phyloP scores from a whole-genome alignment of 106 monocot genomes.

The Phalaenopsis aphrodite region DNA sequence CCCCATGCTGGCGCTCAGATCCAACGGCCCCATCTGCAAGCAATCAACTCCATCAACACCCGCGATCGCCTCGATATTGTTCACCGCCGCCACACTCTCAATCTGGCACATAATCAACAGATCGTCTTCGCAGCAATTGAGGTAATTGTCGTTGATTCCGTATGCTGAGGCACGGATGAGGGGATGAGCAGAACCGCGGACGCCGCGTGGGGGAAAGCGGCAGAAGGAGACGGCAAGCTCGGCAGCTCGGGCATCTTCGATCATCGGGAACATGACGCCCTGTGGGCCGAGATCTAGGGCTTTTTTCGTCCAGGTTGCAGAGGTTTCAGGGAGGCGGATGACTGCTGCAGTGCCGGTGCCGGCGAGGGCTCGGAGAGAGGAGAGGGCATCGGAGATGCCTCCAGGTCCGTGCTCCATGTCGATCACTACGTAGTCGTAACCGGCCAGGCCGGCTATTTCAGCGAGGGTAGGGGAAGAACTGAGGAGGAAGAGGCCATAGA shows the following conservation, averaged over 20 bases:
- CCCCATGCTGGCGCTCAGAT: conserved; percentile 83
- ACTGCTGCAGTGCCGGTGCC: conserved; percentile 50
- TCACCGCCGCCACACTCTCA: conserved; percentile 32
- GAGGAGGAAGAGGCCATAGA: conserved; percentile 88
- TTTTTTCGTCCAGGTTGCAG: conserved; percentile 71
- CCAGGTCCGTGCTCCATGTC: conserved; percentile 91
- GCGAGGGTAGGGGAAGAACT: conserved; percentile 76
- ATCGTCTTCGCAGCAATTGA: conserved; percentile 62
- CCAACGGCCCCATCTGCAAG: conserved; percentile 88
- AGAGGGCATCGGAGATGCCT: conserved; percentile 47
- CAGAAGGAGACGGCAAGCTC: conserved; percentile 55
- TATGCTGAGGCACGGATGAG: conserved; percentile 77
- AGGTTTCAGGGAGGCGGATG: conserved; percentile 64
- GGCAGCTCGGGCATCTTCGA: conserved; percentile 39
- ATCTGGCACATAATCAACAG: conserved; percentile 73
- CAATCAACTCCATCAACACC: conserved; percentile 79
- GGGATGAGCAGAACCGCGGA: conserved; percentile 77
- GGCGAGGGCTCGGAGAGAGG: conserved; percentile 69
- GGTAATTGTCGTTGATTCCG: conserved; percentile 73
- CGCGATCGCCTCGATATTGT: conserved; percentile 59
- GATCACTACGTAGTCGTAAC: conserved; percentile 87
- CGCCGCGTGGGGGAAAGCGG: conserved; percentile 70
- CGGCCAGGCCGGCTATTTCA: conserved; percentile 81
- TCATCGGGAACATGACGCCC: conserved; percentile 76
- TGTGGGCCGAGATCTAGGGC: conserved; percentile 87